Percentiles rank a stretch among this genome's conserved stretches.
phyloP scores from a whole-genome alignment of 208 protist species.

The Trypanosomatidae sp. region DNA sequence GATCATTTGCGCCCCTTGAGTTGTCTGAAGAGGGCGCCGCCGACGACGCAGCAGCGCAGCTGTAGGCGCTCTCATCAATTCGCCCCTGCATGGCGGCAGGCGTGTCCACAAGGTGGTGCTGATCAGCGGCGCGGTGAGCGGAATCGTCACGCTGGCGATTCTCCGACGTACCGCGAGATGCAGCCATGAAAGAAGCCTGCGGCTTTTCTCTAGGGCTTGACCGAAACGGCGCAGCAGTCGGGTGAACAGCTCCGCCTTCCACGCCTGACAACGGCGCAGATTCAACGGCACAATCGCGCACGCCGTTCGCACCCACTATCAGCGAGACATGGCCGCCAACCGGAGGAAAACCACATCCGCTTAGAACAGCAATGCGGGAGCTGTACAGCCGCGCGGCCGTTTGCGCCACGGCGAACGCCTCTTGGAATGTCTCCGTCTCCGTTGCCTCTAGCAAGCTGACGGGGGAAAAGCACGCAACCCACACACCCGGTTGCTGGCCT shows the following conservation, averaged over 20 bases:
- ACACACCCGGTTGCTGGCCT: slow-evolving; percentile 60
- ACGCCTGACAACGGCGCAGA: not conserved
- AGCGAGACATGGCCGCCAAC: no score
- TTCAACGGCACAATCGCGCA: not conserved
- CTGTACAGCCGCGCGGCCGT: slow-evolving; percentile 50
- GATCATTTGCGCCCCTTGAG: not conserved
- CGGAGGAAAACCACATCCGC: not conserved
- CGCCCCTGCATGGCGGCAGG: slow-evolving; percentile 1
- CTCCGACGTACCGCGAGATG: not conserved
- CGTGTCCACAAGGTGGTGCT: slow-evolving; percentile 6
- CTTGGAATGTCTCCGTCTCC: slow-evolving; percentile 67
- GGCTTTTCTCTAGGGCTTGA: not conserved
- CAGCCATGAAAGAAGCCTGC: not conserved
- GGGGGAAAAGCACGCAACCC: slow-evolving; percentile 69
- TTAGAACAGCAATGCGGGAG: slow-evolving; percentile 38
- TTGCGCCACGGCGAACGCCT: slow-evolving; percentile 69
- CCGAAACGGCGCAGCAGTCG: not conserved
- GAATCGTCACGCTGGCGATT: not conserved
- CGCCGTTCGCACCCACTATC: not conserved
- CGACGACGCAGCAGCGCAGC: not conserved
- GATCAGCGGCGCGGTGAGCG: not conserved
- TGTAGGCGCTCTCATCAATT: not conserved
- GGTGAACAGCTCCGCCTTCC: not conserved
- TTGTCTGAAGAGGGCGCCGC: not conserved
- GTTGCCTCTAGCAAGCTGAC: slow-evolving; percentile 27